Evolutionary conservation across 2,329 filamentous ascomycete genomes (phyloP), one percentile per base, ranked within the genome.

Genomic region (Penicillium hordei): DNA sequence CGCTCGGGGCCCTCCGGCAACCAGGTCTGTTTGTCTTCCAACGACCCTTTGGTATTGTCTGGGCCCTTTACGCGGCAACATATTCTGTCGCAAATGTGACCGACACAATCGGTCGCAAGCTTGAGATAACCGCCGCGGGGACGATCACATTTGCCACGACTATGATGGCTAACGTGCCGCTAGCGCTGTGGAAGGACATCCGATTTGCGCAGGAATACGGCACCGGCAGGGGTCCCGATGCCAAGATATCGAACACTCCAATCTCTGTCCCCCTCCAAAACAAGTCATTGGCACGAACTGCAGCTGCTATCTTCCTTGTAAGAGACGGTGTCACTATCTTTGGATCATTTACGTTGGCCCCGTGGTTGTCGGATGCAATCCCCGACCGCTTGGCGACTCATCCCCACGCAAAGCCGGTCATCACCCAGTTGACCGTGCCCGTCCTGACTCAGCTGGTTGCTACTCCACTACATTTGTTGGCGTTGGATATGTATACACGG

Each of bases 311-410:
- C 46, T 96, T 96, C 77, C 86, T 90, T 1, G 66, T 87, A 42
- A 86, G 92, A 66, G 92, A 96, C 77, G 89, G 86, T 73, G 76
- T 95, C 58, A 96, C 92, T 52, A 91, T 96, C 66, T 95, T 94
- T 71, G 70, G 70, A 1, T 72, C 67, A 0, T 72, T 72, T 19
- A 72, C 68, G 1, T 59, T 72, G 19, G 68, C 68, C 1, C 66
- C 65, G 0, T 54, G 53, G 36, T 60, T 65, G 23, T 62, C 70
- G 5, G 59, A 40, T 2, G 39, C 48, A 1, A 68, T 72, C 42
- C 68, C 69, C 4, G 63, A 70, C 38, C 44, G 48, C 8, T 36
- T 68, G n/a, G 48, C 65, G 2, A 21, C 56, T 1, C 60, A 70
- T 44, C 62, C 63, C 1, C 60, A 65, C 36, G 59, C 65, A 1